These are phyloP conservation scores for Trametes polyzona DNA, from an alignment of 1,284 basidiomycete genomes.

Conservation along the genomic window DNA sequence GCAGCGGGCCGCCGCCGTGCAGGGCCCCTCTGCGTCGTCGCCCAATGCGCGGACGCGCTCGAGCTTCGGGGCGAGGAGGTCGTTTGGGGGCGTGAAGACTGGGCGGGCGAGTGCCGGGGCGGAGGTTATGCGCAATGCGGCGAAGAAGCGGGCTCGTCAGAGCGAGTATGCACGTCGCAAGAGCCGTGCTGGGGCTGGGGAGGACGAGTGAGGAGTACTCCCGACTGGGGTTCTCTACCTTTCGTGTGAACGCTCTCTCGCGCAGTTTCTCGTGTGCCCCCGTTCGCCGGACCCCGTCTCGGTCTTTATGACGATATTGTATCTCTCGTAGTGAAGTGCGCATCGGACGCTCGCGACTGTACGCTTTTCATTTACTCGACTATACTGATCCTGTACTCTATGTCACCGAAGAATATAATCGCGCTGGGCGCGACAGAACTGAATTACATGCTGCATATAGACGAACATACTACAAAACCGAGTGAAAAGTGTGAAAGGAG, in stretches of 20 bases:
- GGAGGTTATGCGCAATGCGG: slow-evolving; percentile 53
- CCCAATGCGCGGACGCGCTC: slow-evolving; percentile 45
- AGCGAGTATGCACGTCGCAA: slow-evolving; percentile 57
- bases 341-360: slow-evolving; percentile 15
- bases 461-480: too few relatives aligned
- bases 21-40: slow-evolving; percentile 15
- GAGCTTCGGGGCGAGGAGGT: slow-evolving; percentile 57
- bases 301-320: slow-evolving; percentile 23
- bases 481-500: not conserved
- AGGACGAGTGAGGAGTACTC: slow-evolving; percentile 11
- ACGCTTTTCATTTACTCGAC: not conserved
- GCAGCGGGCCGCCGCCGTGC: slow-evolving; percentile 54
- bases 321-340: not conserved
- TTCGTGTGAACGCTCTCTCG: too few relatives aligned
- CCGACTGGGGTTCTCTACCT: too few relatives aligned
- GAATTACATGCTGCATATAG: too few relatives aligned
- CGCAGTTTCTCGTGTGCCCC: too few relatives aligned
- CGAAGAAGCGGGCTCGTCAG: slow-evolving; percentile 68
- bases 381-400: slow-evolving; percentile 2
- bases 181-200: slow-evolving; percentile 29
- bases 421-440: slow-evolving; percentile 4
- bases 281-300: not conserved
- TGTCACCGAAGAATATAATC: not conserved
- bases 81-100: slow-evolving; percentile 47
- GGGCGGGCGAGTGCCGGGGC: slow-evolving; percentile 38